phyloP scores from a whole-genome alignment of 2,329 filamentous ascomycete species.

The Macrophomina pseudophaseolina region DNA sequence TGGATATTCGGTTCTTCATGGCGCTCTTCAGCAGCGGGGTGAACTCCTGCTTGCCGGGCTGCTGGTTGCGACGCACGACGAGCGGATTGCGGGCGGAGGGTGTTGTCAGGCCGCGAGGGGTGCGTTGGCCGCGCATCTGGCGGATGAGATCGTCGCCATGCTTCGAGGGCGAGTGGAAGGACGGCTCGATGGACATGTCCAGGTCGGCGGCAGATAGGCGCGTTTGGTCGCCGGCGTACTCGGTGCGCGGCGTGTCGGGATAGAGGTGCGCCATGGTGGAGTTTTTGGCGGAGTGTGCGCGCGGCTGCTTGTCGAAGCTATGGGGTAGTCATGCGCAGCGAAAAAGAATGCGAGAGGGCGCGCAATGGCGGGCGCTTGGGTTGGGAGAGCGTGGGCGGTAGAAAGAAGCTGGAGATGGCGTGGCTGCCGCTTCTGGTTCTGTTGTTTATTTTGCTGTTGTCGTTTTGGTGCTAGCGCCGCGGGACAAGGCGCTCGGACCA shows the following conservation, averaged over 20 bases:
- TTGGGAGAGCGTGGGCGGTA: background rate
- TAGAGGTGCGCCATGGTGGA: slow-evolving; percentile 51
- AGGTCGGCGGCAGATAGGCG: slow-evolving; percentile 74
- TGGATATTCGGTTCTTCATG: slow-evolving; percentile 69
- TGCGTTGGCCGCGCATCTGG: slow-evolving; percentile 61
- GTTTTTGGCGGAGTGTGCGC: background rate
- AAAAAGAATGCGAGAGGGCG: slow-evolving; percentile 10
- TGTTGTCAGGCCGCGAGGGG: slow-evolving; percentile 66
- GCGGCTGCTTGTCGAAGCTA: slow-evolving; percentile 6
- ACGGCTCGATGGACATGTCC: slow-evolving; percentile 85
- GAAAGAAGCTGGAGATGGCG: slow-evolving; percentile 16
- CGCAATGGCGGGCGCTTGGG: slow-evolving; percentile 4
- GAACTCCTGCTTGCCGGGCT: slow-evolving; percentile 74
- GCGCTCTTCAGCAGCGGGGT: slow-evolving; percentile 89
- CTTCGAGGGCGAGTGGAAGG: slow-evolving; percentile 81
- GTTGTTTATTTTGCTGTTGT: slow-evolving; percentile 26
- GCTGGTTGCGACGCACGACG: slow-evolving; percentile 58
- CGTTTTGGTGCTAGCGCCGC: slow-evolving; percentile 26
- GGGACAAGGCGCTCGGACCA: slow-evolving; percentile 29
- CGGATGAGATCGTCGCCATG: slow-evolving; percentile 74
- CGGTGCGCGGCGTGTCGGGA: slow-evolving; percentile 86
- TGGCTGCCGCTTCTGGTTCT: background rate
- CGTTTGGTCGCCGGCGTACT: slow-evolving; percentile 76
- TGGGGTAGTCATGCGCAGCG: slow-evolving; percentile 13
- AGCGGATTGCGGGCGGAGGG: slow-evolving; percentile 76